Percentiles rank a stretch among this genome's conserved stretches.
Conservation (phyloP, 2,329 filamentous ascomycete genomes). For the Sarocladium kiliense region DNA sequence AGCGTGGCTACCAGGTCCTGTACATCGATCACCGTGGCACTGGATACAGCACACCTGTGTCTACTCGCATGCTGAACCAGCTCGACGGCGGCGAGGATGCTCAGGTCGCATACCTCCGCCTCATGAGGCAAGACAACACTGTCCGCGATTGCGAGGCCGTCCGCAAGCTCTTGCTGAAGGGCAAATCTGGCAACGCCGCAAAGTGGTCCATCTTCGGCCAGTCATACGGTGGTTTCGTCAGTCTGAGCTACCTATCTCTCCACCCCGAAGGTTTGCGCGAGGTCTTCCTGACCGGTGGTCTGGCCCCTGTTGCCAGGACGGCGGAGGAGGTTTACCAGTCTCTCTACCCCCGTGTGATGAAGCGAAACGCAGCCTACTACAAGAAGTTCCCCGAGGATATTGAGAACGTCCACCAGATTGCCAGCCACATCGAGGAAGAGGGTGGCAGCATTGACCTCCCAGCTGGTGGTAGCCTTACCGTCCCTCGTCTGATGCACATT, state of each 20-base stretch:
- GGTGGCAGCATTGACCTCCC: slow-evolving; percentile 59
- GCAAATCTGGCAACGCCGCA: slow-evolving; percentile 63
- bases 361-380: slow-evolving; percentile 77
- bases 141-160: slow-evolving; percentile 87
- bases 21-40: slow-evolving; percentile 90
- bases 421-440: slow-evolving; percentile 57
- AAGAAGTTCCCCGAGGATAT: slow-evolving; percentile 79
- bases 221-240: slow-evolving; percentile 87
- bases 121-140: slow-evolving; percentile 85
- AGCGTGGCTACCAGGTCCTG: slow-evolving; percentile 81
- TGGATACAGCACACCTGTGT: slow-evolving; percentile 76
- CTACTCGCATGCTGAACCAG: slow-evolving; percentile 60
- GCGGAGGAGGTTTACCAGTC: slow-evolving; percentile 72
- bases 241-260: slow-evolving; percentile 76
- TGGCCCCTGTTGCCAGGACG: slow-evolving; percentile 67
- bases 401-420: slow-evolving; percentile 60
- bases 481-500: slow-evolving; percentile 69
- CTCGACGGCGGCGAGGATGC: slow-evolving; percentile 54
- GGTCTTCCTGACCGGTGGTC: slow-evolving; percentile 76
- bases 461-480: slow-evolving; percentile 66
- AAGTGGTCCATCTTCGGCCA: slow-evolving; percentile 88
- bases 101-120: slow-evolving; percentile 75
- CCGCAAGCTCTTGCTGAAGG: slow-evolving; percentile 64
- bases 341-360: slow-evolving; percentile 63
- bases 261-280: slow-evolving; percentile 74